Evolutionary conservation across 176 grass and related monocot genomes (phyloP), one percentile per base, ranked within the genome.

Genomic region (Eragrostis nindensis): DNA sequence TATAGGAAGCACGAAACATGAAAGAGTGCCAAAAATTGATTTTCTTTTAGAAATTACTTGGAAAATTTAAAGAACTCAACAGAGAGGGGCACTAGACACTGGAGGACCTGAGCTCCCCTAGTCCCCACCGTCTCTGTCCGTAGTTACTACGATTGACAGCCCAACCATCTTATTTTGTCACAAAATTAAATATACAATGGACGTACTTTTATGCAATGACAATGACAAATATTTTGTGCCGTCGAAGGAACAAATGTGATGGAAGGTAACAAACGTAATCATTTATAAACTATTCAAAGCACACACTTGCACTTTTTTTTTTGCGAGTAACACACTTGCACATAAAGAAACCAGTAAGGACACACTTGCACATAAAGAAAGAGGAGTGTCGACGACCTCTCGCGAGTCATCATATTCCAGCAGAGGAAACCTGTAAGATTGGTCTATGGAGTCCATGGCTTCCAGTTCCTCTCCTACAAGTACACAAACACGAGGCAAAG

Each of bases 331-430:
- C n/a, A n/a, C n/a, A n/a, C n/a, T n/a, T n/a, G n/a, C n/a, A n/a
- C n/a, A n/a, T n/a, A n/a, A n/a, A n/a, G n/a, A n/a, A n/a, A n/a
- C n/a, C n/a, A n/a, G 47, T 49, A 49, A 4, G 13, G 47, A 14
- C 16, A 53, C 50, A 53, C 50, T 19, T 53, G 50, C 68, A 70
- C 6, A 70, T 14, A 48, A 36, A 36, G 32, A 36, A 36, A 36
- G 44, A 47, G 44, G 68, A 71, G 45, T 71, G 26, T 25, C 0
- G 26, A 18, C 19, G 55, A 83, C 85, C 78, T 82, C 55, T 30
- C 32, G 40, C 0, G 10, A 71, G 38, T 26, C 38, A 21, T 50
- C 45, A 27, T 55, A 39, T 16, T 73, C 80, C 39, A 83, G 67
- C 21, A 88, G 60, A 71, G 80, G 86, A 55, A 17, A 16, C 40